Base-by-base conservation (phyloP, 805 yeast genomes). In the Torulaspora quercuum region DNA sequence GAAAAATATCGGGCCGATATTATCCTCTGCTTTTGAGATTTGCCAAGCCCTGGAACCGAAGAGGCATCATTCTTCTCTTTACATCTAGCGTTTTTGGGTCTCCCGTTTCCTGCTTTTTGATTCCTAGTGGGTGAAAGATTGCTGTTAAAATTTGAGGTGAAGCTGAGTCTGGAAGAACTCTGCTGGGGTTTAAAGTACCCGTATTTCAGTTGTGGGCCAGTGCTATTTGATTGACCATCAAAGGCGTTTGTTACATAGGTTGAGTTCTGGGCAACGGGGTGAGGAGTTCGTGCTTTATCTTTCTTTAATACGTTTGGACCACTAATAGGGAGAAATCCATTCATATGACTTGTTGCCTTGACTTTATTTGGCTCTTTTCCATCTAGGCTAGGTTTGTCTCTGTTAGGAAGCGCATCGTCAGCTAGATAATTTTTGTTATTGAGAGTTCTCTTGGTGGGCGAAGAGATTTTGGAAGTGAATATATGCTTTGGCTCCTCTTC, bases 361-460 rank as follows among this genome's bases (percentile, higher is more conserved):
- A 32, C 8, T 18, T 32, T 32, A 7, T 25, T 24, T n/a, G 19
- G 9, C 12, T 25, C 12, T 6, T 32, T 29, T n/a, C 10, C 22
- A 12, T 24, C 35, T 3, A 32, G 13, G 6, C 3, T 18, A 12
- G 26, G 27, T 12, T 25, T 11, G 15, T 24, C 24, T 9, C 14
- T 9, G 19, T 23, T 18, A 6, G 29, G 23, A 9, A 29, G 35
- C 4, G 29, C 25, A 25, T 32, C 29, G 4, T 32, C 33, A 16
- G 41, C 36, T 8, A 37, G 22, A 24, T 29, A 39, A 17, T 41
- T 41, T 16, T 34, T 41, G 12, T 41, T 41, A 32, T 41, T 41
- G 20, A 41, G 27, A 5, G 45, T 41, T 35, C 45, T 33, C 34
- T 41, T 41, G n/a, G 39, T 37, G 11, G 45, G 45, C 13, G 45